These are phyloP conservation scores for Saccharomyces uvarum DNA, from an alignment of 1,139 yeast genomes.

Conservation along the genomic window DNA sequence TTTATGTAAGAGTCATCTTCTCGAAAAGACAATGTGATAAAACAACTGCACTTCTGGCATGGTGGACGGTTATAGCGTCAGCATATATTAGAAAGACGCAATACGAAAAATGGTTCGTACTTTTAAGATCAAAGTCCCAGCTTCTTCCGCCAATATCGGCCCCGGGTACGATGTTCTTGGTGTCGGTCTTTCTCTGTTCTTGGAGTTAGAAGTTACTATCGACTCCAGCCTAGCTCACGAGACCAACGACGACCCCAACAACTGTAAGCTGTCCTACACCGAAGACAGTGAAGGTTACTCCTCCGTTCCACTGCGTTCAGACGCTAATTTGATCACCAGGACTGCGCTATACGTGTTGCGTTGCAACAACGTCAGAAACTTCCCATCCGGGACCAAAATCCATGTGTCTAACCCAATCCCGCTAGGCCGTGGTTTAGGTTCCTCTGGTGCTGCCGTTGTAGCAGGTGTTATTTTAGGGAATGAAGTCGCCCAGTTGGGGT, in stretches of 20 bases:
- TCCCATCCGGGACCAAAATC: slow-evolving; percentile 79
- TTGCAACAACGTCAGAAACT: slow-evolving; percentile 63
- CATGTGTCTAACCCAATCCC: slow-evolving; percentile 88
- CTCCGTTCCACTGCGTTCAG: slow-evolving; percentile 69
- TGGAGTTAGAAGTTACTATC: slow-evolving; percentile 60
- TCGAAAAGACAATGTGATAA: not conserved
- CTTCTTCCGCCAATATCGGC: slow-evolving; percentile 95
- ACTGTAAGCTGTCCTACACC: slow-evolving; percentile 63
- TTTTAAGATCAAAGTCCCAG: slow-evolving; percentile 73
- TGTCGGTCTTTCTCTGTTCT: slow-evolving; percentile 67
- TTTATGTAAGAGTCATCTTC: not conserved
- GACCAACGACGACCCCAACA: slow-evolving; percentile 53
- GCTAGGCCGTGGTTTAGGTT: slow-evolving; percentile 91
- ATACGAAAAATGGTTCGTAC: slow-evolving; percentile 33
- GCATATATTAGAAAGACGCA: not conserved
- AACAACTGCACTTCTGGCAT: not conserved
- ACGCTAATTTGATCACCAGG: slow-evolving; percentile 76
- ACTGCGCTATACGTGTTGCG: slow-evolving; percentile 87
- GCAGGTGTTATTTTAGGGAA: slow-evolving; percentile 93
- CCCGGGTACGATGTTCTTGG: slow-evolving; percentile 98
- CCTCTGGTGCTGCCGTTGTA: slow-evolving; percentile 98
- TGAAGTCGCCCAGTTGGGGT: slow-evolving; percentile 65
- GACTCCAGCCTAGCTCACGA: slow-evolving; percentile 44
- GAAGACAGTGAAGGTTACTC: slow-evolving; percentile 67
- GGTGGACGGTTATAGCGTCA: not conserved